phyloP scores from a whole-genome alignment of 352 stramenopile species.

The Pythium rhizo-oryzae region DNA sequence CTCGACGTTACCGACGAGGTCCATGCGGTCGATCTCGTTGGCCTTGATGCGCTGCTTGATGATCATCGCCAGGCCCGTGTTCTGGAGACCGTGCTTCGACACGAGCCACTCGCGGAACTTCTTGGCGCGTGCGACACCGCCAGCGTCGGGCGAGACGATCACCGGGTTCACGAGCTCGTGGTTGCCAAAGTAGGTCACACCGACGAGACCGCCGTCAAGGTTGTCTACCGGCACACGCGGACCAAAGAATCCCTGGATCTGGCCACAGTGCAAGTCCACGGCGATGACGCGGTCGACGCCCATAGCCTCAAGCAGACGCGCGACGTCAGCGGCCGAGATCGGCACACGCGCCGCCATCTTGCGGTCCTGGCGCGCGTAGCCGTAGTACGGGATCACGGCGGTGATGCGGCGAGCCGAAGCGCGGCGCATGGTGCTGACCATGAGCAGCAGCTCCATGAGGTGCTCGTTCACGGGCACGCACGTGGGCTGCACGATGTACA shows the following conservation, averaged over 20 bases:
- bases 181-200: constrained; percentile 94
- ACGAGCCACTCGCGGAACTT: constrained; percentile 99
- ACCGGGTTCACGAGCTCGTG: constrained; percentile 99
- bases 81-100: constrained; percentile 96
- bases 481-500: constrained; percentile 99
- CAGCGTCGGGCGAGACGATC: constrained; percentile 98
- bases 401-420: constrained; percentile 99
- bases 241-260: constrained; percentile 99
- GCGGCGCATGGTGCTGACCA: constrained; percentile 97
- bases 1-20: constrained; percentile 98
- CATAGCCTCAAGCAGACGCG: constrained; percentile 86
- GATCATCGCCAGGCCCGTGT: constrained; percentile 99
- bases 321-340: constrained; percentile 95
- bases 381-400: constrained; percentile 97
- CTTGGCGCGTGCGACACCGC: constrained; percentile 99
- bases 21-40: constrained; percentile 98
- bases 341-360: constrained; percentile 96
- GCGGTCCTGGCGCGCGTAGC: constrained; percentile 90
- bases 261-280: constrained; percentile 86
- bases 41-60: constrained; percentile 99
- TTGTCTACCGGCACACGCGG: constrained; percentile 99
- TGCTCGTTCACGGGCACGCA: constrained; percentile 99
- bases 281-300: constrained; percentile 88
- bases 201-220: constrained; percentile 94
- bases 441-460: constrained; percentile 99